phyloP scores from a whole-genome alignment of 441 rosid genomes.

The Adansonia gregorii region DNA sequence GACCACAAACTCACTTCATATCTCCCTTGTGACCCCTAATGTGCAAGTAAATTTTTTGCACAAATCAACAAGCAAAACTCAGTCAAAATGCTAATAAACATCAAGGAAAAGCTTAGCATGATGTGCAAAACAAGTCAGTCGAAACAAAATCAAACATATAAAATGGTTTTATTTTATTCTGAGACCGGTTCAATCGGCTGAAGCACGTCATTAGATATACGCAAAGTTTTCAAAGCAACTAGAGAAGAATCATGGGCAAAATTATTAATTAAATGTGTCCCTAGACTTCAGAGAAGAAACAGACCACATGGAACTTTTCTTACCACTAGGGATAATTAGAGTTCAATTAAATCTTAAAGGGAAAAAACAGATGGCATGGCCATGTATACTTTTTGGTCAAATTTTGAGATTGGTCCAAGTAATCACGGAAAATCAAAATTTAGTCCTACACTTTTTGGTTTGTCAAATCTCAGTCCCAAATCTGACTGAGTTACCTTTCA shows the following conservation, averaged over 20 bases:
- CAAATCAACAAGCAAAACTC: slow-evolving; percentile 8
- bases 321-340: background rate
- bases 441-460: too few species aligned
- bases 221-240: background rate
- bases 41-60: slow-evolving; percentile 83
- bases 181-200: background rate
- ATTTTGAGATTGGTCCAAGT: too few species aligned
- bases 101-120: background rate
- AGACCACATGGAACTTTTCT: background rate
- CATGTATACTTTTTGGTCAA: background rate
- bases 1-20: slow-evolving; percentile 4
- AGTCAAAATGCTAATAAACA: background rate
- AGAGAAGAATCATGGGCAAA: background rate
- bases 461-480: too few species aligned
- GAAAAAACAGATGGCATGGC: slow-evolving; percentile 3
- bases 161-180: background rate
- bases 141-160: background rate
- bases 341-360: background rate
- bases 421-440: too few species aligned
- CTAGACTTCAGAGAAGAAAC: too few species aligned
- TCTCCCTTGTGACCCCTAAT: slow-evolving; percentile 76
- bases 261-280: background rate
- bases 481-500: too few species aligned
- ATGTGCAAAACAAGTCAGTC: background rate
- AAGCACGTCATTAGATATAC: background rate